phyloP scores from a whole-genome alignment of 345 rosid species.

The Microcos paniculata region DNA sequence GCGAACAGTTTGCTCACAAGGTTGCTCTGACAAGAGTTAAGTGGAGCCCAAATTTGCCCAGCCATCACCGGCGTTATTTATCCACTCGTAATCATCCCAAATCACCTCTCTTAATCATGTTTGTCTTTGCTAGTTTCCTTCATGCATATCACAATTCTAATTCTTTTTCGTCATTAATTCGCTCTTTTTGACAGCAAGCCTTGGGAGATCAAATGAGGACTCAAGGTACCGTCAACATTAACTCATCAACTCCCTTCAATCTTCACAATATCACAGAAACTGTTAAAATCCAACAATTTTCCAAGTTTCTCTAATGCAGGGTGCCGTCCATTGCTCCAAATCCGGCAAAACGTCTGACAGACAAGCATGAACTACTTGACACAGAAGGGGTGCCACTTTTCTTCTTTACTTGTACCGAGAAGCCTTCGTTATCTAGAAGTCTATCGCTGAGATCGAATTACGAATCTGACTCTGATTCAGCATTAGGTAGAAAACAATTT shows the following conservation, averaged over 20 bases:
- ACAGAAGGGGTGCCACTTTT: conserved; percentile 15
- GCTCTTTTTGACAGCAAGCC: conserved; percentile 21
- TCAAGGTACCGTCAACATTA: conserved; percentile 28
- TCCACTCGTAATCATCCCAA: conserved; percentile 31
- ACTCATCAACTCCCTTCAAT: neutral
- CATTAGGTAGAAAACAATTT: neutral
- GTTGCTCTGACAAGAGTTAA: conserved; percentile 40
- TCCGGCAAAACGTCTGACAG: neutral
- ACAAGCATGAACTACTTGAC: conserved; percentile 12
- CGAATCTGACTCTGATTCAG: conserved; percentile 4
- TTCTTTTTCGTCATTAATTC: neutral
- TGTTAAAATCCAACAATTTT: neutral
- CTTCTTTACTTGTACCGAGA: conserved; percentile 1
- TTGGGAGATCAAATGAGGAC: conserved; percentile 21
- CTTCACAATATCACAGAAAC: neutral
- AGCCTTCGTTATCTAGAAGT: conserved; percentile 1
- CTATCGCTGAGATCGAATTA: conserved; percentile 1
- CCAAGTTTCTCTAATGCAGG: conserved; percentile 25
- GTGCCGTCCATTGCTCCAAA: conserved; percentile 14
- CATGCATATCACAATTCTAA: neutral
- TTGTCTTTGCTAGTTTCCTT: neutral
- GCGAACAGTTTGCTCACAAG: conserved; percentile 40
- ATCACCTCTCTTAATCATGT: neutral
- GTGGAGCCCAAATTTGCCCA: conserved; percentile 46
- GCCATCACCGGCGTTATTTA: conserved; percentile 46